Conservation (phyloP, 1,139 yeast genomes). For the Taphrina populina region DNA sequence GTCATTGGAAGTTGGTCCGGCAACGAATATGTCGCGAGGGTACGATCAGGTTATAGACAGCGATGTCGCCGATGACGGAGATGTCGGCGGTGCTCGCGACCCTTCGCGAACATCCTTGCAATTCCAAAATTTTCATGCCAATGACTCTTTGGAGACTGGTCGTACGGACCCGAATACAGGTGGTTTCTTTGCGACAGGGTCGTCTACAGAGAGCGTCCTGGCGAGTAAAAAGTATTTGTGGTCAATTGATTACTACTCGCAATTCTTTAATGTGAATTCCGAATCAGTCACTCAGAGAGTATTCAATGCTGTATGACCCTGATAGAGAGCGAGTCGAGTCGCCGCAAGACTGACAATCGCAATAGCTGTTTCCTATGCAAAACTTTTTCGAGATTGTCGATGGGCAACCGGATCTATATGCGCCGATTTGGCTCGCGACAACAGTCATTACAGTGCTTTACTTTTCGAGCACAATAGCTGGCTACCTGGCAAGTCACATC, state of each 20-base stretch:
- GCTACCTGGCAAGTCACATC: slow-evolving; percentile 51
- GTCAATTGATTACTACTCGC: slow-evolving; percentile 39
- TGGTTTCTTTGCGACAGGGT: slow-evolving; percentile 6
- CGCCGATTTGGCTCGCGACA: slow-evolving; percentile 82
- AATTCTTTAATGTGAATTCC: slow-evolving; percentile 37
- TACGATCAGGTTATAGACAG: slow-evolving; percentile 22
- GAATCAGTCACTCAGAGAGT: slow-evolving; percentile 37
- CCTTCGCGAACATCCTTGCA: slow-evolving; percentile 18
- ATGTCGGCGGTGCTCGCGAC: background rate
- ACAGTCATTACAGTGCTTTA: slow-evolving; percentile 71
- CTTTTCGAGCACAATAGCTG: slow-evolving; percentile 66
- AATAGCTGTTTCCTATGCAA: slow-evolving; percentile 46
- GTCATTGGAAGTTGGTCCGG: no score
- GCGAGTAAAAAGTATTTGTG: slow-evolving; percentile 36
- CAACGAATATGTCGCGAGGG: slow-evolving; percentile 31
- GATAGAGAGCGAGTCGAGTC: background rate
- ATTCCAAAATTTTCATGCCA: slow-evolving; percentile 29
- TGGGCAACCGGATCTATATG: slow-evolving; percentile 62
- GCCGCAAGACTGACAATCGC: background rate
- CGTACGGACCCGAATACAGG: background rate
- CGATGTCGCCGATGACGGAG: slow-evolving; percentile 16
- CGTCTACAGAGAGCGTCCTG: slow-evolving; percentile 29
- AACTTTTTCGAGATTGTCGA: slow-evolving; percentile 48
- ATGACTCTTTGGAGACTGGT: slow-evolving; percentile 25
- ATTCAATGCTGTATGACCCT: slow-evolving; percentile 7